Evolutionary conservation across 2,329 filamentous ascomycete genomes (phyloP), one percentile per base, ranked within the genome.

Genomic region (Calonectria montana): DNA sequence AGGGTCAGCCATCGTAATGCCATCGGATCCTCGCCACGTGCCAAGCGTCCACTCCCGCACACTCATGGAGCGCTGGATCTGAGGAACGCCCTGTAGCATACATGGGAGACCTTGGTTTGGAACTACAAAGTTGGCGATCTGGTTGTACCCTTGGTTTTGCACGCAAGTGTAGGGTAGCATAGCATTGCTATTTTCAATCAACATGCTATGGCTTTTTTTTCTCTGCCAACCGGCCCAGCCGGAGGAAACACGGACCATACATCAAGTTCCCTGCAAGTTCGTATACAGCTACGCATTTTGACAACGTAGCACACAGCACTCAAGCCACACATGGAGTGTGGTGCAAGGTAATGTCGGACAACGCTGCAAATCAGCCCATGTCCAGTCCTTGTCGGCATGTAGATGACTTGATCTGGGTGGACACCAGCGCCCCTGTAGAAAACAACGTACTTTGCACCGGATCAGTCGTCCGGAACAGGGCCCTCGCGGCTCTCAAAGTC

Each of bases 91-190:
- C 57, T 21, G 57, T 65, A 64, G 7, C 57, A 64, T 67, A 45
- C 76, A 77, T 73, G 74, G 73, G 74, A 74, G 69, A 53, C 75
- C 74, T 67, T 75, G 75, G 57, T 61, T 57, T 67, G 31, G 39
- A 27, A 65, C 47, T 31, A 29, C 66, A 57, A 67, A 71, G 55
- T 29, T 53, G 27, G 59, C 37, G 25, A 73, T 72, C 39, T 23
- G 57, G 63, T 48, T 47, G 61, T 6, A 64, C 10, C 31, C n/a
- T 31, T n/a, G 13, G 12, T 39, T 25, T 21, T 25, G 21, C 35
- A 25, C 13, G 39, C 15, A 4, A 39, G 35, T 59, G 37, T 59
- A 59, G 53, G 53, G 53, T 59, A 59, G 16, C 29, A 13, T 27
- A 31, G 23, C 37, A 29, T 53, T 2, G 13, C 21, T 15, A 23